Evolutionary conservation across 2,329 filamentous ascomycete genomes (phyloP), one percentile per base, ranked within the genome.

Genomic region (Aspergillus pseudoglaucus): DNA sequence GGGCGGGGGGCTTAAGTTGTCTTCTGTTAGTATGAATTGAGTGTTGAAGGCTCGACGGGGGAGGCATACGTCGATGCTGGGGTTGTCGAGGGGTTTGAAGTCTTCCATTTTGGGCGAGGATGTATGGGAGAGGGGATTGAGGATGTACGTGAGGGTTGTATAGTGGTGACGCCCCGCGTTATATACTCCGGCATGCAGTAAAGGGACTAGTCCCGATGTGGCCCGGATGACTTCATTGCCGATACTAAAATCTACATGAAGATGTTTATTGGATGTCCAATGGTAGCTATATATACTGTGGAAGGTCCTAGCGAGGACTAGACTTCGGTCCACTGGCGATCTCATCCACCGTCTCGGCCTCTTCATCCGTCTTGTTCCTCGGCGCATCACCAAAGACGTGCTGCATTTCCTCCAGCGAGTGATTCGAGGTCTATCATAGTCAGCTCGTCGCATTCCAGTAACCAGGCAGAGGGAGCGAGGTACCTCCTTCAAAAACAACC

Each of bases 391-490:
- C 63, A 49, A 68, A 67, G 7, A 69, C 59, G n/a, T 59, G 54
- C 47, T 68, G 62, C 66, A 74, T 74, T 48, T 74, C 70, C 55
- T 75, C 71, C n/a, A 74, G 57, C 1, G 69, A 69, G 48, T 69
- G 70, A 23, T 67, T 66, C 27, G 68, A 69, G 6, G 71, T 74
- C 64, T 75, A 45, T 23, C 18, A 23, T 15, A 12, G 25, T 53
- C 25, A 55, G 51, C 22, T 20, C 18, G 12, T 15, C 5, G 12
- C 17, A 7, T 22, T n/a, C 4, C 6, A 20, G 4, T 6, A 12
- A 22, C 10, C 1, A 12, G 6, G 7, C 8, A 32, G 18, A 39
- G 20, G 40, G 8, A 27, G n/a, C 8, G 25, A 17, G 3, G 3
- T 45, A 64, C 60, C 57, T 64, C 71, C 44, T 67, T 70, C 52